Conservation (phyloP, 495 filamentous ascomycete genomes). For the Oidiodendron maius region DNA sequence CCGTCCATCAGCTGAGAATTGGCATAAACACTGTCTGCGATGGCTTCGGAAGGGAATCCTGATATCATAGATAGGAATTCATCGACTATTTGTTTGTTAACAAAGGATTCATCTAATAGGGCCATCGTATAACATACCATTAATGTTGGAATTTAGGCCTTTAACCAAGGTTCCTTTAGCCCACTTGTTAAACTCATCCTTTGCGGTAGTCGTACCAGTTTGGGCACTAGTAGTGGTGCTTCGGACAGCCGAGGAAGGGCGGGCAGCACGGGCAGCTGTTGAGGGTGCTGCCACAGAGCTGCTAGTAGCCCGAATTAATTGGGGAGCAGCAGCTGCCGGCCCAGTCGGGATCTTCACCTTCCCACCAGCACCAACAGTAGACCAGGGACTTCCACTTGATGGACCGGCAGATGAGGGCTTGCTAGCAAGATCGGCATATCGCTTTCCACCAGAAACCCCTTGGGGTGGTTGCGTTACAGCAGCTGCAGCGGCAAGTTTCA, state of each 20-base stretch:
- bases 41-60: constrained; percentile 67
- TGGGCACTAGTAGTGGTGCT: constrained; percentile 23
- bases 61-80: constrained; percentile 71
- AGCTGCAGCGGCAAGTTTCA: constrained; percentile 53
- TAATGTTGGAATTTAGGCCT: constrained; percentile 54
- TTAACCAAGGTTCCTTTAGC: constrained; percentile 62
- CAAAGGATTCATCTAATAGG: not conserved
- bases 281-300: constrained; percentile 33
- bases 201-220: constrained; percentile 51
- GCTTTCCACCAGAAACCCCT: constrained; percentile 61
- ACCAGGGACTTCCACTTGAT: constrained; percentile 65
- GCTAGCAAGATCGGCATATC: constrained; percentile 92
- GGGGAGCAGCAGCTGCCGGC: constrained; percentile 35
- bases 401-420: constrained; percentile 46
- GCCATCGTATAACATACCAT: constrained; percentile 35
- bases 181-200: constrained; percentile 94
- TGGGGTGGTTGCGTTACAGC: constrained; percentile 43
- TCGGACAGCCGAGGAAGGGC: constrained; percentile 11
- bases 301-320: constrained; percentile 66
- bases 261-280: constrained; percentile 24
- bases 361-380: constrained; percentile 90
- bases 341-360: constrained; percentile 73
- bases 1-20: constrained; percentile 83
- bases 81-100: constrained; percentile 51
- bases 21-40: constrained; percentile 83